These are phyloP conservation scores for Botryotinia convoluta DNA, from an alignment of 2,329 filamentous ascomycete species.

Conservation along the genomic window DNA sequence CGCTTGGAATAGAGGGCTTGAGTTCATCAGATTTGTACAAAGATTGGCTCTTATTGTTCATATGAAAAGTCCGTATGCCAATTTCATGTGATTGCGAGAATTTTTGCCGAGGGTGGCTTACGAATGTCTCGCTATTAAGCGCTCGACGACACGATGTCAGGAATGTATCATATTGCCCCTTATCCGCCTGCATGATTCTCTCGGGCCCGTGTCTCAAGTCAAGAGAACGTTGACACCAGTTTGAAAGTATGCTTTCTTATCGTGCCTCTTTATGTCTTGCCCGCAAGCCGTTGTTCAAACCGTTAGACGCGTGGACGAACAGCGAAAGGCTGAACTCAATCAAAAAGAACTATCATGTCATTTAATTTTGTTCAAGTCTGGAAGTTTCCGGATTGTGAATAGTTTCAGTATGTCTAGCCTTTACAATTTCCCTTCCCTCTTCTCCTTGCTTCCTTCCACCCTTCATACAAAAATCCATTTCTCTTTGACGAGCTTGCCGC, in stretches of 20 bases:
- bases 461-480: background rate
- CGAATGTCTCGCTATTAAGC: conserved; percentile 8
- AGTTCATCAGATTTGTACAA: background rate
- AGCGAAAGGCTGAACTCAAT: background rate
- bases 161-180: background rate
- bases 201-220: background rate
- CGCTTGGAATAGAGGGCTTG: background rate
- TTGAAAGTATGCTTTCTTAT: background rate
- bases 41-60: background rate
- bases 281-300: background rate
- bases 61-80: background rate
- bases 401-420: background rate
- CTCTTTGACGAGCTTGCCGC: conserved; percentile 1
- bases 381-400: background rate
- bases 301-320: background rate
- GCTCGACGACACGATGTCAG: background rate
- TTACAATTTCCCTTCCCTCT: background rate
- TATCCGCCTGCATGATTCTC: conserved; percentile 6
- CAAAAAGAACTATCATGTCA: background rate
- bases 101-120: conserved; percentile 2
- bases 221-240: background rate
- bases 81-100: background rate
- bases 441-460: background rate
- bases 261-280: background rate
- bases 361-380: background rate